Evolutionary conservation across 306 rosid genomes (phyloP), one percentile per base, ranked within the genome.

Genomic region (Vicia villosa): DNA sequence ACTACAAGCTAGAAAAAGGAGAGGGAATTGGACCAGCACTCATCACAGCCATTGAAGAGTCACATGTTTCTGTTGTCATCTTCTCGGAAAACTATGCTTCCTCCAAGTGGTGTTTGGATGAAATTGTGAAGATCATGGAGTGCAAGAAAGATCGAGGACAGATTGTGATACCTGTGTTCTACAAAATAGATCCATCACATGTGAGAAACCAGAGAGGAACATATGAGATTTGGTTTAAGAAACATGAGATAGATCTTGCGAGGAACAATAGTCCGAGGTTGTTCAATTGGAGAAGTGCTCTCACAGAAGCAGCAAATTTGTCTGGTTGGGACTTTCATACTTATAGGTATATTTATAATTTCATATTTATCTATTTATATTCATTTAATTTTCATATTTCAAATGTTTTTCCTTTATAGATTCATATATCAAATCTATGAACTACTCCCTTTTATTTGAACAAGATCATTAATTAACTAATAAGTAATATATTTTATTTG

Each of bases 241-340:
- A n/a, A 26, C 66, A 69, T 8, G 65, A 69, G 55, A 10, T 2
- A 40, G 40, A 69, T 54, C 28, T 9, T 1, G 15, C 10, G 8
- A n/a, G 10, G 11, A 19, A 21, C 10, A 49, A 14, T 19, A 10
- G 5, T 50, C 13, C 6, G 1, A 69, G 13, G 54, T 14, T 69
- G 13, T 14, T 40, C 5, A 40, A 40, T 38, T 69, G 74, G 74
- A 69, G 66, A 41, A 14, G 14, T 8, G 66, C 74, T 57, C 55
- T 69, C 19, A 56, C 66, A 5, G 21, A 40, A 56, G 74, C 66
- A n/a, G 55, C 74, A 1, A 69, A 56, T 69, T 69, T 69, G 66
- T 54, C 74, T 56, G 74, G 74, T 0, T 69, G 55, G 55, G 66
- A 69, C 54, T 69, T 32, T 15, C 13, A 1, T 6, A 40, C 38